phyloP scores from a whole-genome alignment of 2,329 filamentous ascomycete species.

The Aspergillus fructus region DNA sequence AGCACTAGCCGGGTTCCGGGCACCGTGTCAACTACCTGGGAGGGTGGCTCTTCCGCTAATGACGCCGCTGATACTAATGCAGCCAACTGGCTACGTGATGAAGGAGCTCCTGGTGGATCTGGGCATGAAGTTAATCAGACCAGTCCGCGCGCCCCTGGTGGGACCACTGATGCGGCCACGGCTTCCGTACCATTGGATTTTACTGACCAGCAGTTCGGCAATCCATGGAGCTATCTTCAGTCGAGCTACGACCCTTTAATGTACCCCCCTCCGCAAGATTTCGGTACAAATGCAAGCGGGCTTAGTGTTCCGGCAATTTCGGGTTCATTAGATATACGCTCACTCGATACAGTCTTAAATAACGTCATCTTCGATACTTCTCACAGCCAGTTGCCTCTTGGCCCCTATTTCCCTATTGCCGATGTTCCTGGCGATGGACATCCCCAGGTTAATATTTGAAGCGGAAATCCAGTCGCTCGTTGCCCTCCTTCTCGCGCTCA shows the following conservation, averaged over 20 bases:
- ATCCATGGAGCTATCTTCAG: background rate
- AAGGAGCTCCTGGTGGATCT: no score
- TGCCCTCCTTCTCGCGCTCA: slow-evolving; percentile 49
- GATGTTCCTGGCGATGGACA: no score
- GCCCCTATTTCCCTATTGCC: background rate
- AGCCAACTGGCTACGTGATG: no score
- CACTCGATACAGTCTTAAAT: background rate
- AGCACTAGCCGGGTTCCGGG: no score
- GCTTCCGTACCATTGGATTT: background rate
- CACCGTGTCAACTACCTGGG: no score
- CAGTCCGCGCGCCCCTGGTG: no score
- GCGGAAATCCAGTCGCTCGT: slow-evolving; percentile 53
- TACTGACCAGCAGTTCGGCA: background rate
- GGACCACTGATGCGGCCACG: background rate
- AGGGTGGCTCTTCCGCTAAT: no score
- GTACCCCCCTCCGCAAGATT: background rate
- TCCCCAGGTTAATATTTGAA: slow-evolving; percentile 43
- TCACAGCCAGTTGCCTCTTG: background rate
- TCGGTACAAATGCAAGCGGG: background rate
- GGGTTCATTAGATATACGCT: background rate
- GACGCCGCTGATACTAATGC: no score
- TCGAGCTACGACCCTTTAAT: background rate
- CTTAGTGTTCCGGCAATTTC: background rate
- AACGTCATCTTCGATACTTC: background rate
- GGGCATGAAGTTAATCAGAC: no score